phyloP scores from a whole-genome alignment of 2,329 filamentous ascomycete species.

The Aspergillus intermedius region DNA sequence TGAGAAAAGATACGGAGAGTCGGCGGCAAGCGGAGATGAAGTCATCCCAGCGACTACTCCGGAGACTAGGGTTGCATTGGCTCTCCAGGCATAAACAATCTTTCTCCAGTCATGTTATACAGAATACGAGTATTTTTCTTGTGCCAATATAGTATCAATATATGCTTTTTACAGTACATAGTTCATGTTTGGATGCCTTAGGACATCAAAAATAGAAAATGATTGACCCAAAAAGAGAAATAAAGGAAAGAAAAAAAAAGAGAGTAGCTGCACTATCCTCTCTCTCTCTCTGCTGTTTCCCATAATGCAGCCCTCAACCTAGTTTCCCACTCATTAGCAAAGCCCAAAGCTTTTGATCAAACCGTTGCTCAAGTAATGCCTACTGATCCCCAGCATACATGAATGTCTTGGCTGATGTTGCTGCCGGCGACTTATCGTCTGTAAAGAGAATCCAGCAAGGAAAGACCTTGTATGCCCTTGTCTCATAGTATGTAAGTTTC shows the following conservation, averaged over 20 bases:
- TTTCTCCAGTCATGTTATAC: too few species aligned
- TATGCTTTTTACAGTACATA: too few species aligned
- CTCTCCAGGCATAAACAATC: too few species aligned
- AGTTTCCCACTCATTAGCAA: constrained; percentile 1
- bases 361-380: constrained; percentile 14
- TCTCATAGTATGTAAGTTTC: constrained; percentile 6
- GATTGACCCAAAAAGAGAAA: too few species aligned
- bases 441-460: not conserved
- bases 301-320: not conserved
- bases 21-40: not conserved
- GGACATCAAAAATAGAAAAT: too few species aligned
- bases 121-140: too few species aligned
- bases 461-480: constrained; percentile 1
- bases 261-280: too few species aligned
- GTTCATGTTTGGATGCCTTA: too few species aligned
- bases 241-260: too few species aligned
- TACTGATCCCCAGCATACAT: constrained; percentile 20
- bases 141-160: too few species aligned
- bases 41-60: not conserved
- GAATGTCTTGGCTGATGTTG: constrained; percentile 16
- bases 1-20: not conserved
- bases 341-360: constrained; percentile 18
- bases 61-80: too few species aligned
- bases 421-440: constrained; percentile 2
- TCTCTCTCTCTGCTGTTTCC: too few species aligned